Conservation (phyloP, 1,139 yeast species). For the Pichia sp. region DNA sequence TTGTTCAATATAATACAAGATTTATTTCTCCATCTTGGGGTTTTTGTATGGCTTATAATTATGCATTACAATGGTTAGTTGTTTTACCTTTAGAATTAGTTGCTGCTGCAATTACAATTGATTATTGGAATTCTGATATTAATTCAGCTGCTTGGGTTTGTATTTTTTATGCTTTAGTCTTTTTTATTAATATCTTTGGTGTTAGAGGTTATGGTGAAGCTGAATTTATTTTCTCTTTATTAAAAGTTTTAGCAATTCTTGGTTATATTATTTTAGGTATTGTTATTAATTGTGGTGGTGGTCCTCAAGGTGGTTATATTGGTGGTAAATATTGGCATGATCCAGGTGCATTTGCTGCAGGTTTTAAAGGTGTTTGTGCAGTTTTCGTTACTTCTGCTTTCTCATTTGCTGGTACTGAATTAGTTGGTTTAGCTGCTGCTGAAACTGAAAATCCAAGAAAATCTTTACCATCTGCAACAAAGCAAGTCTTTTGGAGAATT, state of each 20-base stretch:
- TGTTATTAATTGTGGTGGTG: constrained; percentile 65
- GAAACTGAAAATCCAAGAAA: constrained; percentile 72
- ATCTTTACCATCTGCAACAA: constrained; percentile 61
- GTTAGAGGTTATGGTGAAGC: constrained; percentile 65
- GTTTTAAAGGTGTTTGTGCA: constrained; percentile 75
- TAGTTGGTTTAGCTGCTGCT: constrained; percentile 79
- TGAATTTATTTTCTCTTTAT: constrained; percentile 53
- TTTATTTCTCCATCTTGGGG: constrained; percentile 69
- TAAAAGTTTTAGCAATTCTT: constrained; percentile 55
- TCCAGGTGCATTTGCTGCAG: constrained; percentile 56
- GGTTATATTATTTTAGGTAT: constrained; percentile 70
- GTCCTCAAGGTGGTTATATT: constrained; percentile 48
- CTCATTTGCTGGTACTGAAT: constrained; percentile 78
- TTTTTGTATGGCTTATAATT: constrained; percentile 69
- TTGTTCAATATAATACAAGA: constrained; percentile 57
- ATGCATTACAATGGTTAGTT: constrained; percentile 62
- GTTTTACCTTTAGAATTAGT: constrained; percentile 66
- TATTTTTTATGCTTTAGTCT: constrained; percentile 53
- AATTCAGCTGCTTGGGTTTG: constrained; percentile 63
- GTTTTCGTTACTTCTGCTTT: constrained; percentile 83
- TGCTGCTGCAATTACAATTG: constrained; percentile 62
- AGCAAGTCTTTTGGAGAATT: constrained; percentile 71
- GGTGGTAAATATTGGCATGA: constrained; percentile 55
- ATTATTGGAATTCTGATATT: constrained; percentile 53
- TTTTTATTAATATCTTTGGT: constrained; percentile 50